Conservation (phyloP, 1,284 basidiomycete genomes). For the Ustilago cynodontis region DNA sequence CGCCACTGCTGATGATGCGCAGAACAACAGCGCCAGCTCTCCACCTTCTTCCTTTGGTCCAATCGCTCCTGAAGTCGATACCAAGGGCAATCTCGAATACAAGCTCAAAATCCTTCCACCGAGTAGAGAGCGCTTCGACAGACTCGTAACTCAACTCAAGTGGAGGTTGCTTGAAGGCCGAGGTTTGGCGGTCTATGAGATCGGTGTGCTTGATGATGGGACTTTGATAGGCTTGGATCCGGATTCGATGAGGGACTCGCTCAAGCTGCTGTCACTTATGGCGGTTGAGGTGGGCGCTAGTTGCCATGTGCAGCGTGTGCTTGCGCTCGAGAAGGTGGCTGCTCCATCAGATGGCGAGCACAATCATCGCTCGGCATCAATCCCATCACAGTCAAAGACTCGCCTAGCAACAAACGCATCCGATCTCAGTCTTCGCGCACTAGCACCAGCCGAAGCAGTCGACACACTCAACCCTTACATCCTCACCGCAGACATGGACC, state of each 20-base stretch:
- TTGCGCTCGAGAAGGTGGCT: slow-evolving; percentile 32
- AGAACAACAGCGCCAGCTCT: slow-evolving; percentile 15
- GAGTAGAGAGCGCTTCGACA: slow-evolving; percentile 63
- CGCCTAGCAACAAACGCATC: slow-evolving; percentile 14
- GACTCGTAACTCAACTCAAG: slow-evolving; percentile 68
- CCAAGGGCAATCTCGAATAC: slow-evolving; percentile 68
- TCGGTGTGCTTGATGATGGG: slow-evolving; percentile 69
- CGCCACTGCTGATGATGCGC: background rate
- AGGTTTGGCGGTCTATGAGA: slow-evolving; percentile 66
- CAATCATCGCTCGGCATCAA: background rate
- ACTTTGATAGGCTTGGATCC: slow-evolving; percentile 60
- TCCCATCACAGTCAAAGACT: background rate
- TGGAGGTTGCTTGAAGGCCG: slow-evolving; percentile 69
- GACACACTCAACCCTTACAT: slow-evolving; percentile 25
- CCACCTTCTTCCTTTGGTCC: slow-evolving; percentile 37
- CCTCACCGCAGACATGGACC: slow-evolving; percentile 11
- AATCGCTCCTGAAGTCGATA: slow-evolving; percentile 65
- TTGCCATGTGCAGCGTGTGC: slow-evolving; percentile 40
- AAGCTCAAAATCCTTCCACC: slow-evolving; percentile 68
- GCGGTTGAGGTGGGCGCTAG: slow-evolving; percentile 56
- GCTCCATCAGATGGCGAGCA: background rate
- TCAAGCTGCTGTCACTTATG: slow-evolving; percentile 61
- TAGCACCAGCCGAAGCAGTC: slow-evolving; percentile 14
- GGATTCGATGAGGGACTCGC: slow-evolving; percentile 61
- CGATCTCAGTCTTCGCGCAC: slow-evolving; percentile 33